Conservation (phyloP, 352 stramenopile genomes). For the Globisporangium mamillatum region DNA sequence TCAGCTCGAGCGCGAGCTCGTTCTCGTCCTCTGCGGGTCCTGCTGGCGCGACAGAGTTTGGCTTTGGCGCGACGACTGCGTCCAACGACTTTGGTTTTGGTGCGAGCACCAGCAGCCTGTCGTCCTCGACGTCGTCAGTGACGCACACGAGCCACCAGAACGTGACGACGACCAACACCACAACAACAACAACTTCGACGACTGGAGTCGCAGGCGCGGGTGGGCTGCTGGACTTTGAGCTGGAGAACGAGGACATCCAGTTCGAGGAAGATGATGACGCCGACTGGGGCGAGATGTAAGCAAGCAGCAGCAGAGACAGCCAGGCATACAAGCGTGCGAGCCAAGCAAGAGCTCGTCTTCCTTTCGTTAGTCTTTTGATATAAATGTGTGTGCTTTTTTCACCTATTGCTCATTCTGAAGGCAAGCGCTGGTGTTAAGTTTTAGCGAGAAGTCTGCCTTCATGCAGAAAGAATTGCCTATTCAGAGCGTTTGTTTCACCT, state of each 20-base stretch:
- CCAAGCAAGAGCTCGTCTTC: neutral
- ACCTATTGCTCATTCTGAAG: neutral
- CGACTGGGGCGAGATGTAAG: conserved; percentile 84
- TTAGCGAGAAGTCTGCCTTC: too few species aligned
- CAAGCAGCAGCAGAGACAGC: neutral
- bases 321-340: neutral
- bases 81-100: conserved; percentile 36
- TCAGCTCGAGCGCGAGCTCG: conserved; percentile 26
- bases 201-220: neutral
- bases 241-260: conserved; percentile 70
- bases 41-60: conserved; percentile 8
- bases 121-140: conserved; percentile 6
- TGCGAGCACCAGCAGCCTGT: conserved; percentile 13
- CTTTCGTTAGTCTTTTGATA: neutral
- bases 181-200: conserved; percentile 21
- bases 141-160: conserved; percentile 21
- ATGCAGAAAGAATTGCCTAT: too few species aligned
- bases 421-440: too few species aligned
- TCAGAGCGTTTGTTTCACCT: neutral
- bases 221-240: conserved; percentile 73
- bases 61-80: conserved; percentile 20
- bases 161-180: conserved; percentile 23
- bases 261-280: conserved; percentile 82
- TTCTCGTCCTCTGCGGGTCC: conserved; percentile 21
- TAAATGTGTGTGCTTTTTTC: conserved; percentile 1